Base-by-base conservation (phyloP, 805 yeast genomes). In the Hanseniaspora taiwanica region DNA sequence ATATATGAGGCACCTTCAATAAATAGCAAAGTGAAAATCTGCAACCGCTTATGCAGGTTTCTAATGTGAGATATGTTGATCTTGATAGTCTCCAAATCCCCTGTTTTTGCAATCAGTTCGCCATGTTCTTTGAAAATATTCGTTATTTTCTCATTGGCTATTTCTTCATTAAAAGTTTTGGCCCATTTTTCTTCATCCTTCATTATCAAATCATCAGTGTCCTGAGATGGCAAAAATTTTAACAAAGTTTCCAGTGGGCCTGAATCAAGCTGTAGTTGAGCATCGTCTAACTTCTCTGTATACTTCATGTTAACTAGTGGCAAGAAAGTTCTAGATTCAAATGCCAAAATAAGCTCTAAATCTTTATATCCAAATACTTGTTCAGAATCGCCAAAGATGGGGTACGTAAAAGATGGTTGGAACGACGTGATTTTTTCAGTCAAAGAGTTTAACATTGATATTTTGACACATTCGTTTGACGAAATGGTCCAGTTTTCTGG, bases 1-100 rank as follows among this genome's bases (percentile, higher is more conserved):
- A 91, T 85, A 51, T 74, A 83, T 1, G 93, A 76, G 1, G 96
- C 97, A 0, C 95, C 97, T 56, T 91, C 98, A 48, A 91, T 89
- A 61, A 79, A 86, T 9, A 91, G 64, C 21, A 89, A 62, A 13
- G 83, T 82, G 49, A 91, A 73, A 2, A 87, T 75, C 49, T 85
- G 94, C 47, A 86, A 66, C 44, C 95, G 62, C 38, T 68, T 60
- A 50, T 78, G 87, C 39, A 85, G 57, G 45, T 71, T 74, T 36
- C 65, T 68, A 10, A 55, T 43, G 13, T 50, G 50, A 8, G 42
- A 42, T 2, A 64, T 46, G 20, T 55, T 53, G 1, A 57, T 40
- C 44, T 71, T 73, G 57, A 70, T 77, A 13, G 86, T 62, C 14
- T 62, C 69, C 52, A 56, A 83, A 1, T 53, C 49, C 2, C 65